Evolutionary conservation across 768 basidiomycete species (phyloP).

Genomic region (Paxillus rubicundulus): DNA sequence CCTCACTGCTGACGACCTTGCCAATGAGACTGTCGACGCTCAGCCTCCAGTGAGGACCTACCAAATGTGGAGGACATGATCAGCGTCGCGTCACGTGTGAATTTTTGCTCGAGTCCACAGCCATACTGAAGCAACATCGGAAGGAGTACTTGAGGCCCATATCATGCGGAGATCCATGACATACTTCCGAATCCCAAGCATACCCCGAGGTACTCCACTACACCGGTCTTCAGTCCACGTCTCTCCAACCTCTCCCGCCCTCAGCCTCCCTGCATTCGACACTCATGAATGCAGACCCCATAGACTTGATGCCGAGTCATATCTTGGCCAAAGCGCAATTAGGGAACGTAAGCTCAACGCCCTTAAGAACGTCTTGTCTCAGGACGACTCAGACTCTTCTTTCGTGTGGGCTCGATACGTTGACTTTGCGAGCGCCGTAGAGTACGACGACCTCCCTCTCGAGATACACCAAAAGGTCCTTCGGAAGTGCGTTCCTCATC

Average conservation of each 20-base stretch:
- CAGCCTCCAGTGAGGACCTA: constrained; percentile 28
- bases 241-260: constrained; percentile 7
- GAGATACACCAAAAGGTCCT: constrained; percentile 69
- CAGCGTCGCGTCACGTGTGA: not conserved
- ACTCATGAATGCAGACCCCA: not conserved
- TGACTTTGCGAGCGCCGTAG: constrained; percentile 50
- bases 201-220: constrained; percentile 4
- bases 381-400: constrained; percentile 37
- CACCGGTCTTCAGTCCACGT: constrained; percentile 8
- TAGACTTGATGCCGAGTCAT: constrained; percentile 3
- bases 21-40: constrained; percentile 41
- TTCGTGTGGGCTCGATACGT: constrained; percentile 66
- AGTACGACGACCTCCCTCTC: constrained; percentile 52
- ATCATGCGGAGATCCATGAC: constrained; percentile 25
- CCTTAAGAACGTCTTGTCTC: constrained; percentile 30
- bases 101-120: constrained; percentile 4
- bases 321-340: constrained; percentile 6
- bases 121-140: not conserved
- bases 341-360: constrained; percentile 27
- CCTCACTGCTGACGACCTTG: constrained; percentile 35
- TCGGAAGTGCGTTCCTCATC: constrained; percentile 57
- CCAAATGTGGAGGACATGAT: not conserved
- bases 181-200: constrained; percentile 14
- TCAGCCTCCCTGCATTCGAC: constrained; percentile 1
- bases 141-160: constrained; percentile 11